Evolutionary conservation across 2,329 filamentous ascomycete species (phyloP).

Genomic region (Xylaria sp.): DNA sequence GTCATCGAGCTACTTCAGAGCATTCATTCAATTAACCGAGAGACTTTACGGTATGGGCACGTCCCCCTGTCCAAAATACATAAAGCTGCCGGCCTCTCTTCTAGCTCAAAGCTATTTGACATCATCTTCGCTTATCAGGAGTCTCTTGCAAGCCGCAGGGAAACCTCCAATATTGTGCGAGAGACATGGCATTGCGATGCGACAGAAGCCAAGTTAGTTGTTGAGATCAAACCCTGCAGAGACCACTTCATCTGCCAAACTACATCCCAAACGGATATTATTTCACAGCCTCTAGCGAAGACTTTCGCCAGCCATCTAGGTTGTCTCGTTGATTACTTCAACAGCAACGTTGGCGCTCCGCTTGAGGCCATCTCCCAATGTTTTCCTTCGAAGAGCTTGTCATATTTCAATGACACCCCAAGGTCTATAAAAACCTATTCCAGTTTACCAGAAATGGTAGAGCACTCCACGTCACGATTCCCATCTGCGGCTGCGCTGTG

Average conservation of each 20-base stretch:
- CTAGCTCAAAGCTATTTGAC: conserved; percentile 71
- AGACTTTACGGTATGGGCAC: conserved; percentile 66
- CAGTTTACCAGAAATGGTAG: conserved; percentile 60
- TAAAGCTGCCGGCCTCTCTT: conserved; percentile 59
- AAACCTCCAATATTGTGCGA: conserved; percentile 46
- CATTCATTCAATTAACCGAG: conserved; percentile 69
- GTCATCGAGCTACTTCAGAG: conserved; percentile 66
- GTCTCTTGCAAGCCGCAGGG: conserved; percentile 54
- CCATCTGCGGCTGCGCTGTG: conserved; percentile 66
- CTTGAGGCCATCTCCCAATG: conserved; percentile 34
- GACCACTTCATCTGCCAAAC: conserved; percentile 50
- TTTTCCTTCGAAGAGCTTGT: conserved; percentile 47
- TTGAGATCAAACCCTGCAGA: conserved; percentile 73
- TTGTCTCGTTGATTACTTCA: conserved; percentile 47
- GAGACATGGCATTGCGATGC: conserved; percentile 70
- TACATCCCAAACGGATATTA: conserved; percentile 53
- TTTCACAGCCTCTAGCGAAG: conserved; percentile 61
- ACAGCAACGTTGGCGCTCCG: conserved; percentile 35
- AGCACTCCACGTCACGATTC: conserved; percentile 52
- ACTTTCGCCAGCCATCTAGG: conserved; percentile 68
- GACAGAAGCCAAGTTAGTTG: conserved; percentile 75
- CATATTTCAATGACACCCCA: conserved; percentile 54
- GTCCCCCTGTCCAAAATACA: conserved; percentile 74
- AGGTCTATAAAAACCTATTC: conserved; percentile 43
- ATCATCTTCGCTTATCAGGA: conserved; percentile 86